Evolutionary conservation across 2,329 filamentous ascomycete species (phyloP).

Genomic region (Beauveria asiatica): DNA sequence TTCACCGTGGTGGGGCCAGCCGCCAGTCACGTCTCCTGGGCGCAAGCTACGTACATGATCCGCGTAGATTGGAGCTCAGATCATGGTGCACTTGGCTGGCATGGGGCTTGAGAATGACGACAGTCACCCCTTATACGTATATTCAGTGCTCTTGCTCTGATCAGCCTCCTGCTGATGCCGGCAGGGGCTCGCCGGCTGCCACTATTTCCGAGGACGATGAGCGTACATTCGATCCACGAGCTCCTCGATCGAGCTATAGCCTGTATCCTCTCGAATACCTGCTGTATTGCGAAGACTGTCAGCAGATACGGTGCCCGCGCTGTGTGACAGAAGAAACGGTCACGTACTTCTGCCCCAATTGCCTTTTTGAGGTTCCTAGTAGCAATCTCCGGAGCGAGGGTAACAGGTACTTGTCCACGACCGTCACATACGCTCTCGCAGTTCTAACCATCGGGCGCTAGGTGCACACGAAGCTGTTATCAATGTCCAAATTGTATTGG

Average conservation of each 20-base stretch:
- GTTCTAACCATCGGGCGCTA: slow-evolving; percentile 26
- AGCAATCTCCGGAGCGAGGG: slow-evolving; percentile 88
- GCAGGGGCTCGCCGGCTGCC: slow-evolving; percentile 21
- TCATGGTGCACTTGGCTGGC: not conserved
- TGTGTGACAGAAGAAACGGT: slow-evolving; percentile 91
- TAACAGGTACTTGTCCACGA: slow-evolving; percentile 58
- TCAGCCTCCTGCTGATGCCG: slow-evolving; percentile 26
- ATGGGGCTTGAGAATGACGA: slow-evolving; percentile 31
- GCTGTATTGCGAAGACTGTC: slow-evolving; percentile 94
- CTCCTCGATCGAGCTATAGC: slow-evolving; percentile 79
- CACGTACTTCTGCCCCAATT: slow-evolving; percentile 91
- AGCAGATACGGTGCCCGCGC: slow-evolving; percentile 86
- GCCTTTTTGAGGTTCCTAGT: slow-evolving; percentile 90
- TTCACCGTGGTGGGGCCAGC: slow-evolving; percentile 1
- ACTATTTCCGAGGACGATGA: slow-evolving; percentile 58
- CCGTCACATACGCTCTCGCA: not conserved
- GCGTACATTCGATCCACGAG: slow-evolving; percentile 76
- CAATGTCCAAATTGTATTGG: slow-evolving; percentile 86
- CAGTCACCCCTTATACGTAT: slow-evolving; percentile 53
- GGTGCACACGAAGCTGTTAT: slow-evolving; percentile 91
- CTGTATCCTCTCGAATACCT: slow-evolving; percentile 89
- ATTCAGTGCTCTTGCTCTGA: slow-evolving; percentile 60
- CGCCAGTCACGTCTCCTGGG: slow-evolving; percentile 6
- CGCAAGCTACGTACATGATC: not conserved
- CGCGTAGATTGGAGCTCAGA: not conserved